Percentiles rank a stretch among this genome's conserved stretches.
Conservation (phyloP, 1,284 basidiomycete genomes). For the Trichosporon inkin region DNA sequence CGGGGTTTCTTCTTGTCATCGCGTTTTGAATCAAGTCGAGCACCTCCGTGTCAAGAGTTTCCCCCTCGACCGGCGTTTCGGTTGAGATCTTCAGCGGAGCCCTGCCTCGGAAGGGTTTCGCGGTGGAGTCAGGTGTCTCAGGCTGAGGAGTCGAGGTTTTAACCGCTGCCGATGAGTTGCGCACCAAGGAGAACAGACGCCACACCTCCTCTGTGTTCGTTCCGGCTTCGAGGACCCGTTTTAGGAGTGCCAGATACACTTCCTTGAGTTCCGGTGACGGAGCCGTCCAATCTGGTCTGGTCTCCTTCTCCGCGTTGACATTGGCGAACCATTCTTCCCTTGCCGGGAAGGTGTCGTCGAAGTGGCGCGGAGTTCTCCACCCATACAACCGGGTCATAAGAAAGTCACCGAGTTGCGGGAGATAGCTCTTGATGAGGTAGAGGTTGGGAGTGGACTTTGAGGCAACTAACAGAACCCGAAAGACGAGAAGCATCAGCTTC, state of each 20-base stretch:
- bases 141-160: conserved; percentile 2
- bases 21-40: conserved; percentile 41
- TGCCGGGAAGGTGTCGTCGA: conserved; percentile 38
- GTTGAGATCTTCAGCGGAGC: conserved; percentile 7
- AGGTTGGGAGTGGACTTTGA: conserved; percentile 24
- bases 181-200: conserved; percentile 42
- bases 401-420: conserved; percentile 37
- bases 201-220: conserved; percentile 35
- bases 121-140: conserved; percentile 5
- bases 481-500: conserved; percentile 25
- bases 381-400: conserved; percentile 39
- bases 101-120: background rate
- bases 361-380: conserved; percentile 25
- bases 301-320: conserved; percentile 19
- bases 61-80: conserved; percentile 1
- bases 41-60: conserved; percentile 38
- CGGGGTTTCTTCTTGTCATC: conserved; percentile 41
- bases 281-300: conserved; percentile 26
- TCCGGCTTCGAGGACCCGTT: conserved; percentile 38
- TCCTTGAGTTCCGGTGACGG: conserved; percentile 24
- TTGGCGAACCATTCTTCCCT: conserved; percentile 35
- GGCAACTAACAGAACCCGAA: conserved; percentile 28
- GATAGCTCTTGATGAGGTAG: conserved; percentile 27
- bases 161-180: conserved; percentile 23
- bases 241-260: conserved; percentile 36